phyloP scores from a whole-genome alignment of 2,329 filamentous ascomycete genomes.

The Biscogniauxia marginata region DNA sequence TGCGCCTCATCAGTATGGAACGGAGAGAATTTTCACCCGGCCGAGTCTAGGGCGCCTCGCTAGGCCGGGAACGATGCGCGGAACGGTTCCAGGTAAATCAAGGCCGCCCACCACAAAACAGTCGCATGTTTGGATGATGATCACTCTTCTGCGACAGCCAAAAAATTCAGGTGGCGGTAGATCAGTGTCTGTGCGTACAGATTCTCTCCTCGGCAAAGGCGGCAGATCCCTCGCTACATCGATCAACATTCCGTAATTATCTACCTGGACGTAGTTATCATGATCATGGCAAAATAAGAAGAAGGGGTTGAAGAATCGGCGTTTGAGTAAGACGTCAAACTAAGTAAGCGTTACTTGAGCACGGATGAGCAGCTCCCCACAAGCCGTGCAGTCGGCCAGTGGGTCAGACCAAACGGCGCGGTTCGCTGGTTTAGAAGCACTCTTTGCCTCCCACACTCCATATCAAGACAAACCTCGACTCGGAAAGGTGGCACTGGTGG shows the following conservation, averaged over 20 bases:
- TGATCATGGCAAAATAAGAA: neutral
- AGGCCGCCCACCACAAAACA: neutral
- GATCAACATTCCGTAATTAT: neutral
- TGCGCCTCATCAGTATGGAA: neutral
- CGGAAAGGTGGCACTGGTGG: neutral
- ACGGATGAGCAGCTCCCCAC: neutral
- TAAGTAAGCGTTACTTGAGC: neutral
- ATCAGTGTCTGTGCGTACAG: conserved; percentile 15
- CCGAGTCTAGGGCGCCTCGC: neutral
- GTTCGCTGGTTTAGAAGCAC: neutral
- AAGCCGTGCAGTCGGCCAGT: neutral
- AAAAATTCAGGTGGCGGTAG: conserved; percentile 4
- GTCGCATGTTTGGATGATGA: neutral
- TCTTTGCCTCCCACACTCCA: neutral
- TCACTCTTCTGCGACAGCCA: conserved; percentile 1
- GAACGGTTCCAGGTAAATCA: neutral
- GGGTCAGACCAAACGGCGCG: neutral
- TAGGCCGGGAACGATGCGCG: neutral
- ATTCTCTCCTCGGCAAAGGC: neutral
- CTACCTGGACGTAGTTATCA: neutral
- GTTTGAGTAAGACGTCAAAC: neutral
- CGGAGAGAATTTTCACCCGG: neutral
- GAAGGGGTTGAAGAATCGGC: neutral
- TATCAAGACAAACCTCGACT: neutral
- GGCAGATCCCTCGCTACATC: neutral